Evolutionary conservation across 306 rosid species (phyloP).

Genomic region (Argentina anserina): DNA sequence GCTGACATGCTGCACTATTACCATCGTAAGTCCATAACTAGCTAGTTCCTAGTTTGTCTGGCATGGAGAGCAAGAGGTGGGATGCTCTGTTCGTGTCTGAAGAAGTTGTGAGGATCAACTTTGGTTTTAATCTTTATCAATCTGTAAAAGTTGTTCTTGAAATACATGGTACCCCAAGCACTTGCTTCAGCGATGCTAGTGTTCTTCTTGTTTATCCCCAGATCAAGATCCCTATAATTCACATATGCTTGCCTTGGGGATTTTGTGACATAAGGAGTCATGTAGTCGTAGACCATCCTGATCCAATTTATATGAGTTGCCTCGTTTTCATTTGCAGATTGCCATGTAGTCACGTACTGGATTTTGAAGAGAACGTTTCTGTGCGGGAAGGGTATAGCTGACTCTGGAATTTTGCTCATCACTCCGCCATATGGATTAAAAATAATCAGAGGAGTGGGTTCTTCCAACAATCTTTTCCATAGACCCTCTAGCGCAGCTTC

Average conservation of each 20-base stretch:
- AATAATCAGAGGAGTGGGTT: slow-evolving; percentile 48
- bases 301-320: slow-evolving; percentile 60
- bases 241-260: slow-evolving; percentile 67
- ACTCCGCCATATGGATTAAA: slow-evolving; percentile 73
- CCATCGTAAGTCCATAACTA: too few relatives aligned
- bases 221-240: slow-evolving; percentile 71
- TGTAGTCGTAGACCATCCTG: slow-evolving; percentile 57
- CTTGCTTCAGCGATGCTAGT: slow-evolving; percentile 41
- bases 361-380: slow-evolving; percentile 59
- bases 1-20: too few relatives aligned
- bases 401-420: slow-evolving; percentile 55
- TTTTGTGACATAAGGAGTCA: slow-evolving; percentile 60
- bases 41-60: neutral
- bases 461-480: slow-evolving; percentile 55
- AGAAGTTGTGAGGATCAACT: slow-evolving; percentile 68
- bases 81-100: slow-evolving; percentile 75
- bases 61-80: slow-evolving; percentile 44
- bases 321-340: slow-evolving; percentile 27
- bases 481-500: slow-evolving; percentile 51
- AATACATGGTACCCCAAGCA: slow-evolving; percentile 65
- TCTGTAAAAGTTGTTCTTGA: slow-evolving; percentile 55
- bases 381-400: slow-evolving; percentile 65
- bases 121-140: slow-evolving; percentile 55
- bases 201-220: slow-evolving; percentile 59
- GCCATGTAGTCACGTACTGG: slow-evolving; percentile 53